Evolutionary conservation across 129 eudicot species (phyloP).

Genomic region (Apium graveolens): DNA sequence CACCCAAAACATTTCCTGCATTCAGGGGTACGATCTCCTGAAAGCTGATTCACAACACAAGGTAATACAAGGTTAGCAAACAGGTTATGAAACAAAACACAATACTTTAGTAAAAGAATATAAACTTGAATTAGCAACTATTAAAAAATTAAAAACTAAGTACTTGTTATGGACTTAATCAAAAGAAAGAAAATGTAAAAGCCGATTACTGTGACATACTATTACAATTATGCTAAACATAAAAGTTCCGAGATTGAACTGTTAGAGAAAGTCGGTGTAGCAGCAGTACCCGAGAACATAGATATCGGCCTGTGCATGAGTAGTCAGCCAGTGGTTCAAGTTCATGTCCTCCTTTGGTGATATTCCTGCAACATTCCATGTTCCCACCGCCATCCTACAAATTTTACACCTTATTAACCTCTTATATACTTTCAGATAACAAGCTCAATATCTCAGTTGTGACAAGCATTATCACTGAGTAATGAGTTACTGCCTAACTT

Average conservation of each 20-base stretch:
- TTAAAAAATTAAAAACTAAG: background rate
- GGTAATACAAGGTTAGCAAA: constrained; percentile 16
- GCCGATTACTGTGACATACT: background rate
- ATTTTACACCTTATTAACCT: background rate
- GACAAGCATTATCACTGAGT: background rate
- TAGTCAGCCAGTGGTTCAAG: constrained; percentile 50
- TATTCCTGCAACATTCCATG: constrained; percentile 95
- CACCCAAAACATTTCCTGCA: constrained; percentile 83
- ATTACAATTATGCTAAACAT: background rate
- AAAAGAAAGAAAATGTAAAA: background rate
- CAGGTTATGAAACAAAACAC: background rate
- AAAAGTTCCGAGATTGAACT: background rate
- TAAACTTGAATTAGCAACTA: background rate
- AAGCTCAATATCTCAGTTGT: background rate
- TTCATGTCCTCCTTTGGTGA: constrained; percentile 53
- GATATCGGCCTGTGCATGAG: constrained; percentile 60
- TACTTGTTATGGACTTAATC: background rate
- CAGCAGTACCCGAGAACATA: constrained; percentile 70
- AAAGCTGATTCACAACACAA: constrained; percentile 41
- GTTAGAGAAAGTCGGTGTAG: background rate
- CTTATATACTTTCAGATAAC: background rate
- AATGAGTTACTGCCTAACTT: no score
- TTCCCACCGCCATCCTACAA: constrained; percentile 79
- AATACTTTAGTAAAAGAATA: background rate
- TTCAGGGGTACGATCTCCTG: constrained; percentile 90